Percentiles rank a stretch among this genome's conserved stretches.
These are phyloP conservation scores for Gossypium schwendimanii DNA, from an alignment of 441 rosid species.

Conservation along the genomic window DNA sequence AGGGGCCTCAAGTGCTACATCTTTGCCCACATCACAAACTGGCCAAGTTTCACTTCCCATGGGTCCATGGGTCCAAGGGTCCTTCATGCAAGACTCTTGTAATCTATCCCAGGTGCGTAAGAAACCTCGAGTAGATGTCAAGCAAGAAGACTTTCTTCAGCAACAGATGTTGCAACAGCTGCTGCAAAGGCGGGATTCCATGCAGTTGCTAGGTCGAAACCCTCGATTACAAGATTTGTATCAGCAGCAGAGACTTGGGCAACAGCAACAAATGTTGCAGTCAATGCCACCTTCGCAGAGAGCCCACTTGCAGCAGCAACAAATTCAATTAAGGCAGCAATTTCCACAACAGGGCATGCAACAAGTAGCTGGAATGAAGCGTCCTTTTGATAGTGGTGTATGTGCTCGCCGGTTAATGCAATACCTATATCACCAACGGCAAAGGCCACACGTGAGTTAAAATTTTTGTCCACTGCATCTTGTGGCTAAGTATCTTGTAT, in stretches of 20 bases:
- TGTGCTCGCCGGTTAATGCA: slow-evolving; percentile 96
- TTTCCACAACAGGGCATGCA: slow-evolving; percentile 85
- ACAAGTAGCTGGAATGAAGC: slow-evolving; percentile 42
- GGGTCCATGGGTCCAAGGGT: slow-evolving; percentile 51
- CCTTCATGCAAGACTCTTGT: slow-evolving; percentile 64
- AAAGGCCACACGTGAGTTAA: slow-evolving; percentile 71
- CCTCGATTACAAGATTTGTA: slow-evolving; percentile 67
- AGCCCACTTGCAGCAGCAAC: slow-evolving; percentile 69
- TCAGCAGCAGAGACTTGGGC: slow-evolving; percentile 69
- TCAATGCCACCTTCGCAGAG: slow-evolving; percentile 79
- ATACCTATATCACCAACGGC: slow-evolving; percentile 92
- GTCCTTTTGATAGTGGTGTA: slow-evolving; percentile 69
- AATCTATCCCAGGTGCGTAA: slow-evolving; percentile 60
- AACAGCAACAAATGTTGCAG: slow-evolving; percentile 70
- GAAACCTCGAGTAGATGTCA: slow-evolving; percentile 71
- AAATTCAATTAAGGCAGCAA: slow-evolving; percentile 70
- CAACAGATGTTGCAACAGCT: slow-evolving; percentile 77
- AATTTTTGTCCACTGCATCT: not conserved
- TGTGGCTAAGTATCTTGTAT: not conserved
- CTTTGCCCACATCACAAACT: slow-evolving; percentile 53
- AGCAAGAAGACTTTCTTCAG: slow-evolving; percentile 81
- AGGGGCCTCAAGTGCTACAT: slow-evolving; percentile 73
- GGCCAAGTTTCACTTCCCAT: slow-evolving; percentile 53
- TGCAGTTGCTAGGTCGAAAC: slow-evolving; percentile 63
- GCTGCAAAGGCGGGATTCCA: slow-evolving; percentile 74